These are phyloP conservation scores for Panaeolus papilionaceus DNA, from an alignment of 768 basidiomycete genomes.

Conservation along the genomic window DNA sequence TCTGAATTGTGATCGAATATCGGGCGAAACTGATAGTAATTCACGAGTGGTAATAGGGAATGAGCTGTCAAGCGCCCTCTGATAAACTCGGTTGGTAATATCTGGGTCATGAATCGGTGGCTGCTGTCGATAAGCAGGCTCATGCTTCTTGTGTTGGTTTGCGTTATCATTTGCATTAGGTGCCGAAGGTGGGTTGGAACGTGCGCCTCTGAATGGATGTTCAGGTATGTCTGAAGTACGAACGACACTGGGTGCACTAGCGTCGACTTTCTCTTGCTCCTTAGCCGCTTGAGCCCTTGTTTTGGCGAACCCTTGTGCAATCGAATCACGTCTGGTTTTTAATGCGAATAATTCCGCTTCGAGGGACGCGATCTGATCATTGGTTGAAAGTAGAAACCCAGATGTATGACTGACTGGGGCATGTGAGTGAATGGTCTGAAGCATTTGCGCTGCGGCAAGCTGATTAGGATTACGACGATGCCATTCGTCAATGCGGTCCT, in stretches of 20 bases:
- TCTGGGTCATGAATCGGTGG: slow-evolving; percentile 26
- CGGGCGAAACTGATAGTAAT: slow-evolving; percentile 26
- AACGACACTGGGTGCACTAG: too few relatives aligned
- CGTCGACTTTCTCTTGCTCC: not conserved
- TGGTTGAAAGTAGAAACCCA: not conserved
- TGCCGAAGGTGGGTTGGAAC: too few relatives aligned
- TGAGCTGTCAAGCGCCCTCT: slow-evolving; percentile 18
- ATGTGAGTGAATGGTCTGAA: not conserved
- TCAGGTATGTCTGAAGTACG: too few relatives aligned
- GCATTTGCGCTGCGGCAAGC: not conserved
- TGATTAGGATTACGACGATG: slow-evolving; percentile 21
- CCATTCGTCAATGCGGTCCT: slow-evolving; percentile 22
- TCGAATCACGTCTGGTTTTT: not conserved
- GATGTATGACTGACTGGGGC: not conserved
- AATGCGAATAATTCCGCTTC: slow-evolving; percentile 18
- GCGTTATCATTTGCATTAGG: too few relatives aligned
- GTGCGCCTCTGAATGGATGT: too few relatives aligned
- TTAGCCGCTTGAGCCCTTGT: not conserved
- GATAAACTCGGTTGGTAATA: slow-evolving; percentile 21
- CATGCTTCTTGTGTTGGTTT: too few relatives aligned
- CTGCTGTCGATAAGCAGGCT: slow-evolving; percentile 18
- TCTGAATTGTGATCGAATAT: slow-evolving; percentile 21
- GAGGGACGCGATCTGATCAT: slow-evolving; percentile 7
- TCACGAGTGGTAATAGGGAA: slow-evolving; percentile 23
- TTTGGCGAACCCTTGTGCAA: not conserved